Percentiles rank a stretch among this genome's conserved stretches.
These are phyloP conservation scores for Cladophialophora yegresii DNA, from an alignment of 2,329 filamentous ascomycete genomes.

Conservation along the genomic window DNA sequence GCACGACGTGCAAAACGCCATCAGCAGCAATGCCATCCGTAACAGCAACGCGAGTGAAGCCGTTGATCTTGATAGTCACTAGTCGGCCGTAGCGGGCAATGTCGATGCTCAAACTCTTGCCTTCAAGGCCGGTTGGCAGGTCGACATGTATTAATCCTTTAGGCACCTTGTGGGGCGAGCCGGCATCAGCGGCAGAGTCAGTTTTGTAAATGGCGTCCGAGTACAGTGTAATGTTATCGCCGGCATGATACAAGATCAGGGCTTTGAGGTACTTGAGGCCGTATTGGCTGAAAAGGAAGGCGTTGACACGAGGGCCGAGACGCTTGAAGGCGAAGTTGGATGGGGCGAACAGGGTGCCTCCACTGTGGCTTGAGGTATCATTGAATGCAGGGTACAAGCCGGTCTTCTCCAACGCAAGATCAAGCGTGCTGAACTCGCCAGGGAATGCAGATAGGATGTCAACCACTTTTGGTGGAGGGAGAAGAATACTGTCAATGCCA, in stretches of 20 bases:
- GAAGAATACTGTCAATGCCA: slow-evolving; percentile 70
- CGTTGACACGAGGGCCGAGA: slow-evolving; percentile 72
- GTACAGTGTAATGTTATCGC: slow-evolving; percentile 74
- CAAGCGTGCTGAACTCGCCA: slow-evolving; percentile 73
- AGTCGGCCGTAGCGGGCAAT: slow-evolving; percentile 68
- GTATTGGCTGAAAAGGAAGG: slow-evolving; percentile 77
- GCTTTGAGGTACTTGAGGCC: slow-evolving; percentile 76
- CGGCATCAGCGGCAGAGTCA: slow-evolving; percentile 36
- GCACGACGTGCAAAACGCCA: slow-evolving; percentile 78
- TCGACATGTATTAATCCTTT: slow-evolving; percentile 60
- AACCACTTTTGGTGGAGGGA: slow-evolving; percentile 69
- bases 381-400: slow-evolving; percentile 65
- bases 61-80: slow-evolving; percentile 74
- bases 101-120: slow-evolving; percentile 69
- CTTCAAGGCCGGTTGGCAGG: slow-evolving; percentile 70
- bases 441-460: slow-evolving; percentile 68
- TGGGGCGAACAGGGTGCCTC: slow-evolving; percentile 79
- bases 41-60: slow-evolving; percentile 64
- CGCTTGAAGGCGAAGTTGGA: slow-evolving; percentile 76
- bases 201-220: slow-evolving; percentile 74
- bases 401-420: slow-evolving; percentile 73
- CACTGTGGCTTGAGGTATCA: slow-evolving; percentile 57
- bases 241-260: slow-evolving; percentile 76
- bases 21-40: slow-evolving; percentile 73
- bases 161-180: slow-evolving; percentile 38